Evolutionary conservation across 2,329 filamentous ascomycete genomes (phyloP).

Genomic region (Pseudocercospora crystallina): DNA sequence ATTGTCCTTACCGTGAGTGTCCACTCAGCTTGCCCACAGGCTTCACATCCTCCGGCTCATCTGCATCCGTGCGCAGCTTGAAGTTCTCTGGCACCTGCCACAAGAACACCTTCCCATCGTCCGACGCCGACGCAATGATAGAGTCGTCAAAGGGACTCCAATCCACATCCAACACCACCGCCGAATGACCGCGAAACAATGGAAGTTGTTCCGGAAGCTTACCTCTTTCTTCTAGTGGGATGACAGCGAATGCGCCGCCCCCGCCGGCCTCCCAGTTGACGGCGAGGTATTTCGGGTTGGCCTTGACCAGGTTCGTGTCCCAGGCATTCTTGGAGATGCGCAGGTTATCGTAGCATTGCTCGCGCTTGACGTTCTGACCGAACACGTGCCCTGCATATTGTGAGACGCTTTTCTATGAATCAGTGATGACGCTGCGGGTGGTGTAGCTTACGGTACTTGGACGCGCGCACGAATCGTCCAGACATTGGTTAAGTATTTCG

Average conservation of each 20-base stretch:
- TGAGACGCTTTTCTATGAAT: constrained; percentile 10
- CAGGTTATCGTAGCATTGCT: constrained; percentile 97
- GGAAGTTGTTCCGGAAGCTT: constrained; percentile 91
- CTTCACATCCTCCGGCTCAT: constrained; percentile 77
- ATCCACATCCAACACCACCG: constrained; percentile 93
- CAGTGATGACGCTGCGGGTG: neutral
- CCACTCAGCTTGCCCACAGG: constrained; percentile 80
- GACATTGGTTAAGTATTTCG: constrained; percentile 51
- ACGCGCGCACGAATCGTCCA: constrained; percentile 70
- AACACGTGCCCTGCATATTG: constrained; percentile 82
- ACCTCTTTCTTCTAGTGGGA: constrained; percentile 84
- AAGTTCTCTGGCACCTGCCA: constrained; percentile 93
- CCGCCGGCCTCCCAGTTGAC: constrained; percentile 99
- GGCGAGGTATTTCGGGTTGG: constrained; percentile 90
- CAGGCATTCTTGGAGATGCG: constrained; percentile 97
- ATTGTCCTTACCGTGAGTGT: constrained; percentile 69
- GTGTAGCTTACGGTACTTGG: constrained; percentile 65
- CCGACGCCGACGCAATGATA: constrained; percentile 87
- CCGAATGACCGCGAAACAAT: constrained; percentile 93
- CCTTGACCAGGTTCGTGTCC: constrained; percentile 99
- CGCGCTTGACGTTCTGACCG: constrained; percentile 91
- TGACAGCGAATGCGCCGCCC: constrained; percentile 94
- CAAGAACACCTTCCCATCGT: constrained; percentile 94
- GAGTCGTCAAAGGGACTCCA: constrained; percentile 98
- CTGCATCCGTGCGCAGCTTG: constrained; percentile 76